These are phyloP conservation scores for Epicoccum sorghinum DNA, from an alignment of 2,329 filamentous ascomycete genomes.

Conservation along the genomic window DNA sequence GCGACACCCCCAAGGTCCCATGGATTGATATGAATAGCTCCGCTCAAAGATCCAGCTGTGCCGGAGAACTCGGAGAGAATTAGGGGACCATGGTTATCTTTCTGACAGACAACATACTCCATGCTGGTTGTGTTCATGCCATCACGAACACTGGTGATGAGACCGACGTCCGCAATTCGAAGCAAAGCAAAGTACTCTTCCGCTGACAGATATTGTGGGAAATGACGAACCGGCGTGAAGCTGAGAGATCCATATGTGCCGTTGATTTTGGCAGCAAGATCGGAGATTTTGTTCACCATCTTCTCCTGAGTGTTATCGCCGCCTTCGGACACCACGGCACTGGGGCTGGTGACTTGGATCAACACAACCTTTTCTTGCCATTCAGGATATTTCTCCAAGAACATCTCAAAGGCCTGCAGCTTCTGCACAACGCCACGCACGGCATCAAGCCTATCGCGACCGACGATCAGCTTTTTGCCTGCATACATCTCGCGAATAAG, in stretches of 20 bases:
- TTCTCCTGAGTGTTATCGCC: conserved; percentile 77
- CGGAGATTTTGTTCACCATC: conserved; percentile 86
- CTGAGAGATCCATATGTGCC: conserved; percentile 85
- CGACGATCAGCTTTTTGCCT: conserved; percentile 95
- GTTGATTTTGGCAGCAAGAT: conserved; percentile 90
- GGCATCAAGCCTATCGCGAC: conserved; percentile 90
- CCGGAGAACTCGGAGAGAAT: conserved; percentile 97
- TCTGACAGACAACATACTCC: conserved; percentile 93
- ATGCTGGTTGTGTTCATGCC: conserved; percentile 98
- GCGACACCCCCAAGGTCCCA: conserved; percentile 90
- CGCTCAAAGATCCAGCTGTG: conserved; percentile 82
- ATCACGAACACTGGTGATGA: conserved; percentile 94
- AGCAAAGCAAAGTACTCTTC: conserved; percentile 96
- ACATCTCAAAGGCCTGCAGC: conserved; percentile 89
- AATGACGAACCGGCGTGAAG: conserved; percentile 91
- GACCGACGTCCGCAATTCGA: conserved; percentile 83
- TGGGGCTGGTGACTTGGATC: conserved; percentile 93
- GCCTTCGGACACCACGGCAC: conserved; percentile 74
- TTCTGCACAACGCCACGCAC: conserved; percentile 95
- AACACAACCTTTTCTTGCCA: conserved; percentile 92
- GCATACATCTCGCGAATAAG: conserved; percentile 77
- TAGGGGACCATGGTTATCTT: conserved; percentile 81
- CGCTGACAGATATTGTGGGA: conserved; percentile 86
- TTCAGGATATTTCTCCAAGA: conserved; percentile 87
- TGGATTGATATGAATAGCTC: conserved; percentile 94